Conservation (phyloP, 1,284 basidiomycete species). For the Xerocomus cyaneibrunnescens region DNA sequence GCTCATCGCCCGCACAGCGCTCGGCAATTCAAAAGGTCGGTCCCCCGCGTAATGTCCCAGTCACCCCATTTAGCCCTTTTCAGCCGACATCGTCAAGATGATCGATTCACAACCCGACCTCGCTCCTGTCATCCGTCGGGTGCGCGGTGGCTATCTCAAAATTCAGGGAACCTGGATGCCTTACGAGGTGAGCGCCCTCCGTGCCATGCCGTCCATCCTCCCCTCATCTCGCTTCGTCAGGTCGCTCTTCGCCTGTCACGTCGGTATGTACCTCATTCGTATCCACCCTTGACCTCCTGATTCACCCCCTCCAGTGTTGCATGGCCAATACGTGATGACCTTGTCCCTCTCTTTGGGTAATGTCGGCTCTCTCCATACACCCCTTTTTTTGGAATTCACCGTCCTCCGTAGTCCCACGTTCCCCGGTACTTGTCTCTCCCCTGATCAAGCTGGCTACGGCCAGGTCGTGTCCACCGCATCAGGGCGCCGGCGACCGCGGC, state of each 20-base stretch:
- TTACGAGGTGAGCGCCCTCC: conserved; percentile 58
- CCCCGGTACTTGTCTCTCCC: conserved; percentile 73
- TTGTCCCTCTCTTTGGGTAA: conserved; percentile 81
- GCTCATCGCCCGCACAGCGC: conserved; percentile 45
- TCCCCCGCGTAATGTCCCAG: conserved; percentile 10
- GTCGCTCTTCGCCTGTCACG: conserved; percentile 73
- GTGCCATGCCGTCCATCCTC: conserved; percentile 8
- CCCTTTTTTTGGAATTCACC: conserved; percentile 15
- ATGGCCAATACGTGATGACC: conserved; percentile 84
- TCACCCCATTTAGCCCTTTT: conserved; percentile 18
- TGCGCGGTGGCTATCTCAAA: conserved; percentile 83
- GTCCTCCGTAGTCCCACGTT: conserved; percentile 56
- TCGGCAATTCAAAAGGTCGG: conserved; percentile 82
- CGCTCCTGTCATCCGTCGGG: conserved; percentile 73
- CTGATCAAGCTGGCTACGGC: conserved; percentile 79
- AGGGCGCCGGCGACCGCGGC: conserved; percentile 61
- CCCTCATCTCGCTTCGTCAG: conserved; percentile 38
- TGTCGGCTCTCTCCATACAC: conserved; percentile 16
- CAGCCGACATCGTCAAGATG: conserved; percentile 88
- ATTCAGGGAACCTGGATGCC: conserved; percentile 91
- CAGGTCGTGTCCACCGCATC: conserved; percentile 66
- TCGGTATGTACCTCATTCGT: conserved; percentile 49
- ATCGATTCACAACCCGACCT: conserved; percentile 85
- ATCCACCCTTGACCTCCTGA: conserved; percentile 20
- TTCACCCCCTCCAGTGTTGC: conserved; percentile 57